Evolutionary conservation across 345 rosid species (phyloP), one percentile per base, ranked within the genome.

Genomic region (Capsella bursapastoris): DNA sequence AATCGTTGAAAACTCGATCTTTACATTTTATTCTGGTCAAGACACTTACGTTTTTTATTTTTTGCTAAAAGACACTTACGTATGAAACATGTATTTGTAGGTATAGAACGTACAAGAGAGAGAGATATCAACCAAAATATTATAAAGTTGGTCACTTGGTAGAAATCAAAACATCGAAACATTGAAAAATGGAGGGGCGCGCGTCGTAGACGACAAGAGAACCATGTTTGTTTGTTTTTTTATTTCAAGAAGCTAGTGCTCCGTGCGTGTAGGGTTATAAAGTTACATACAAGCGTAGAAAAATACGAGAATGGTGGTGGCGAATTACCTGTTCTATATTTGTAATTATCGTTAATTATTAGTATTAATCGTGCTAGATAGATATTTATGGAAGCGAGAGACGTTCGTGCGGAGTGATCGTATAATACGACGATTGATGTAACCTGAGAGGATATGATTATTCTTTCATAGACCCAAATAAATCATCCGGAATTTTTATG

Each of bases 201-300:
- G 1, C 1, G 22, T 22, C 22, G 22, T 22, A 22, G 22, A 22
- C 22, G 18, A 16, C 18, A 16, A 16, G 18, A 16, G 18, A 68
- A 68, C 64, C 7, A 68, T 16, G 18, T 16, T 16, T 40, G 31
- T 31, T 37, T 68, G 37, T 44, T 34, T 44, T 31, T 61, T 70
- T 8, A 15, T 47, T 56, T 48, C 22, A 64, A 14, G 57, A 57
- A 62, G 61, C 71, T 77, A 64, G 71, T 64, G 71, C 64, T 77
- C 57, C n/a, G 76, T 77, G 71, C 71, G 31, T 70, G 76, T 76
- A 70, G 53, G 66, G 74, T 63, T 55, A 49, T 5, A 60, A 61
- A 59, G 40, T 59, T 70, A 59, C 74, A 70, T 59, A 59, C 53
- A 59, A 55, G 57, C 57, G 74, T 70, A 35, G 13, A 58, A 58